Evolutionary conservation across 2,329 filamentous ascomycete species (phyloP), one percentile per base, ranked within the genome.

Genomic region (Fusarium transvaalense): DNA sequence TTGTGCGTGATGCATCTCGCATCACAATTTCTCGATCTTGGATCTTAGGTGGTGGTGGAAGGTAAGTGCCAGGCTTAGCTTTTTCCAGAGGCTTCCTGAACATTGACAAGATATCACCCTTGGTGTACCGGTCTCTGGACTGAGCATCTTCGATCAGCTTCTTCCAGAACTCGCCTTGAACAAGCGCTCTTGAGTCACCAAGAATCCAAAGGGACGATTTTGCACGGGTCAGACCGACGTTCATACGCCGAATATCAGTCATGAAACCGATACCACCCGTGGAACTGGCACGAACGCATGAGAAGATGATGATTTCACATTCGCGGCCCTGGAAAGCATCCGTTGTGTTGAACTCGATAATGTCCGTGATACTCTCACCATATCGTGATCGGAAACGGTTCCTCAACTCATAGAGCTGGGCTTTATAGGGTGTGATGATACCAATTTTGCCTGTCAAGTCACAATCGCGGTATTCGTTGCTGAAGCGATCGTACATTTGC

Each of bases 221-320:
- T 7, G 96, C 97, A 84, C 96, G 91, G 23, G 96, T 99, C 63
- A 99, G 85, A 82, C 96, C 96, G 75, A 99, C 96, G 79, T 99
- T 99, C 97, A 99, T 98, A 85, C 96, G 95, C 61, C 96, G 90
- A 76, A 99, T 97, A 78, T 99, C 96, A 56, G 93, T 92, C 87
- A 99, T 91, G 88, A 99, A 99, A 85, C 96, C 96, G 76, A 99
- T 97, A 74, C 95, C 94, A n/a, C 92, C 92, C 10, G 91, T 92
- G n/a, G 92, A 88, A 31, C 92, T 95, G 23, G 96, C 95, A 82
- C 96, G 91, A 64, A 99, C 96, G 79, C 97, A 99, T 39, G 96
- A 98, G 82, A 99, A 99, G 68, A 99, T 98, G 78, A 99, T 98
- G 67, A 99, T 91, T 76, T 99, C 96, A 75, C 94, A 96, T 80